Evolutionary conservation across 139 green algal genomes (phyloP).

Genomic region (Nannochloris sp.): DNA sequence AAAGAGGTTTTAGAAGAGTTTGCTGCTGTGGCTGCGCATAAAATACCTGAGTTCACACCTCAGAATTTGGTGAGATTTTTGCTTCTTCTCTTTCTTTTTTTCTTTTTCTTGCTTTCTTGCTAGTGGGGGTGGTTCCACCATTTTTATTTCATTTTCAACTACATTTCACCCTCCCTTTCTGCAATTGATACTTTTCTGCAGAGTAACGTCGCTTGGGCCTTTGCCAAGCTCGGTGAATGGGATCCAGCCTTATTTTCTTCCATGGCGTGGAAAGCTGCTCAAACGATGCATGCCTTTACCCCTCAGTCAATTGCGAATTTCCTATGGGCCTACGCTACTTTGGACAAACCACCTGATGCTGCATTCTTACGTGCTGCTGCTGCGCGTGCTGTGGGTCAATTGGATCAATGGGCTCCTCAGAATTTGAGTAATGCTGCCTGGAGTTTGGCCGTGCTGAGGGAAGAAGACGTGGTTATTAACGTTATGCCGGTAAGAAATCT

Average conservation of each 20-base stretch:
- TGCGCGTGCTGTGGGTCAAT: not conserved
- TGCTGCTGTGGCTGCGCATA: conserved; percentile 5
- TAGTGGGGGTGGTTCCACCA: too few relatives aligned
- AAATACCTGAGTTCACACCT: conserved; percentile 29
- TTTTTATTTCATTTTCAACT: too few relatives aligned
- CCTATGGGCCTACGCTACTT: conserved; percentile 33
- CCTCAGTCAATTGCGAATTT: conserved; percentile 42
- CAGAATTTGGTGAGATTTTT: conserved; percentile 22
- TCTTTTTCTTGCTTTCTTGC: too few relatives aligned
- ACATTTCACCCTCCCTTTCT: too few relatives aligned
- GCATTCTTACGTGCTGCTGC: conserved; percentile 13
- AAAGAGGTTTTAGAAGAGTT: conserved; percentile 28
- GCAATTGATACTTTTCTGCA: not conserved
- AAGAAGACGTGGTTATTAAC: not conserved
- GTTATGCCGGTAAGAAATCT: not conserved
- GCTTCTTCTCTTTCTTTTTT: too few relatives aligned
- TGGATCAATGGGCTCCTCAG: conserved; percentile 32
- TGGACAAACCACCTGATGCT: not conserved
- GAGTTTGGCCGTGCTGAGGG: conserved; percentile 34
- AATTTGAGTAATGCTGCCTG: conserved; percentile 42
- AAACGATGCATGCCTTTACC: conserved; percentile 21
- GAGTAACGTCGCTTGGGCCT: conserved; percentile 31
- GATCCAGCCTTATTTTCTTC: conserved; percentile 1
- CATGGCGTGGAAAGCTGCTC: conserved; percentile 1
- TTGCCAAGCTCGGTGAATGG: conserved; percentile 31